Conservation (phyloP, 805 yeast genomes). For the Suhomyces sp. region DNA sequence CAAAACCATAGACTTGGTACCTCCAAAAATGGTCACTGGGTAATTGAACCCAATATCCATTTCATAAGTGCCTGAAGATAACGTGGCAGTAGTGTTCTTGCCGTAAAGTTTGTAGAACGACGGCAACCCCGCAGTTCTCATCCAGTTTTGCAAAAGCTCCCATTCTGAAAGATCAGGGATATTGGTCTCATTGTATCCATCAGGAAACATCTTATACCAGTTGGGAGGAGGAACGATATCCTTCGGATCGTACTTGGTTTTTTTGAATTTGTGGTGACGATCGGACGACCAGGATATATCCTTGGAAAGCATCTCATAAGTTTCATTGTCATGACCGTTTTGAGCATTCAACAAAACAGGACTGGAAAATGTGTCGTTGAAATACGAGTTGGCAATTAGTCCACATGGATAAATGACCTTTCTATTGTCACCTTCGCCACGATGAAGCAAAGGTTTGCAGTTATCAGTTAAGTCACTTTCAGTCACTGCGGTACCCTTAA, state of each 20-base stretch:
- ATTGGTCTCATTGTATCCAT: slow-evolving; percentile 84
- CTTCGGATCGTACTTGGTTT: slow-evolving; percentile 60
- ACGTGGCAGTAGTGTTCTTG: slow-evolving; percentile 57
- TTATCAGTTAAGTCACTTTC: slow-evolving; percentile 43
- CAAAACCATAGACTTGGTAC: slow-evolving; percentile 78
- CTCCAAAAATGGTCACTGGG: slow-evolving; percentile 81
- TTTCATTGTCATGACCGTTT: slow-evolving; percentile 41
- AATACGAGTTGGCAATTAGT: slow-evolving; percentile 84
- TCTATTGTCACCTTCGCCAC: slow-evolving; percentile 37
- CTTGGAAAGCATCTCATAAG: slow-evolving; percentile 43
- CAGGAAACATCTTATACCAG: slow-evolving; percentile 76
- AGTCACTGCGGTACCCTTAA: slow-evolving; percentile 70
- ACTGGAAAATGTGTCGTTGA: slow-evolving; percentile 78
- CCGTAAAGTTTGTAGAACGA: slow-evolving; percentile 80
- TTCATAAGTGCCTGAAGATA: slow-evolving; percentile 67
- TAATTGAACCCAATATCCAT: slow-evolving; percentile 70
- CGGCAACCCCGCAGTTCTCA: slow-evolving; percentile 95
- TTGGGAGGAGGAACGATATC: slow-evolving; percentile 93
- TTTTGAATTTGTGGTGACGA: slow-evolving; percentile 59
- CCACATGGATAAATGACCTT: slow-evolving; percentile 86
- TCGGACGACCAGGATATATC: slow-evolving; percentile 89
- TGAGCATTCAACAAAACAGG: slow-evolving; percentile 47
- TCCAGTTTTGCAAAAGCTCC: slow-evolving; percentile 94
- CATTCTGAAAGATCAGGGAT: slow-evolving; percentile 71
- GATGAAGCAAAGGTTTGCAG: slow-evolving; percentile 37